Percentiles rank a stretch among this genome's conserved stretches.
phyloP scores from a whole-genome alignment of 352 stramenopile genomes.

The Globisporangium radiosum region DNA sequence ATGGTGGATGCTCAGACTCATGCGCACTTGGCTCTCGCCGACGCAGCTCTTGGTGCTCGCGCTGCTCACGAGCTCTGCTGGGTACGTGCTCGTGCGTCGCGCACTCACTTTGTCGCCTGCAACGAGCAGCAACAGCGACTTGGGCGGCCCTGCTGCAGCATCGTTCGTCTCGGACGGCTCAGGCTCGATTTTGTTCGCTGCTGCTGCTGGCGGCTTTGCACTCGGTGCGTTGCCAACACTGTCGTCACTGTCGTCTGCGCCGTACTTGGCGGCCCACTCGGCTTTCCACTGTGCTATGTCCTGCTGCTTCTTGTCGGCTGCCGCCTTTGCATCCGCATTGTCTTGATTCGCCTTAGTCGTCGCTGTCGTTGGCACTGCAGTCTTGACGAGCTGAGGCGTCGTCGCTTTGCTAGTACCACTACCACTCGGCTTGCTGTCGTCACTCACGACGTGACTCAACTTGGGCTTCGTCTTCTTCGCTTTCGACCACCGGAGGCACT shows the following conservation, averaged over 20 bases:
- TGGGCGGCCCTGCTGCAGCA: not conserved
- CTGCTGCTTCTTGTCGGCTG: slow-evolving; percentile 19
- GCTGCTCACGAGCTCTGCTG: slow-evolving; percentile 6
- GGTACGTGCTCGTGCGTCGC: slow-evolving; percentile 11
- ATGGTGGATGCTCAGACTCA: slow-evolving; percentile 32
- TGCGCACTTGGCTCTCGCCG: slow-evolving; percentile 25
- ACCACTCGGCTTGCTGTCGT: slow-evolving; percentile 1
- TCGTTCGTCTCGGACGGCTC: not conserved
- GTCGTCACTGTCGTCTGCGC: slow-evolving; percentile 18
- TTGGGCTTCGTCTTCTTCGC: slow-evolving; percentile 45
- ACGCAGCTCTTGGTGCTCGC: slow-evolving; percentile 3
- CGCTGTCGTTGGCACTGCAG: slow-evolving; percentile 10
- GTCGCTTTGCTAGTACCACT: slow-evolving; percentile 4
- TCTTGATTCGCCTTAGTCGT: slow-evolving; percentile 4
- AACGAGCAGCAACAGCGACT: not conserved
- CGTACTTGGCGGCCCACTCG: slow-evolving; percentile 35
- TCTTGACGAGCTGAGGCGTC: slow-evolving; percentile 9
- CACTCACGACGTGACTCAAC: slow-evolving; percentile 26
- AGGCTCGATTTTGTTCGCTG: too few species aligned
- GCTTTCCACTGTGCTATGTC: slow-evolving; percentile 34
- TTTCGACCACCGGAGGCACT: slow-evolving; percentile 39
- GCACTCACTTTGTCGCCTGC: slow-evolving; percentile 9
- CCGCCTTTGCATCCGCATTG: slow-evolving; percentile 4
- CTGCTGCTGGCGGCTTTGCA: not conserved
- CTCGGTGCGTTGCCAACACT: slow-evolving; percentile 1